These are phyloP conservation scores for Hanseniaspora guilliermondii DNA, from an alignment of 805 yeast species.

Conservation along the genomic window DNA sequence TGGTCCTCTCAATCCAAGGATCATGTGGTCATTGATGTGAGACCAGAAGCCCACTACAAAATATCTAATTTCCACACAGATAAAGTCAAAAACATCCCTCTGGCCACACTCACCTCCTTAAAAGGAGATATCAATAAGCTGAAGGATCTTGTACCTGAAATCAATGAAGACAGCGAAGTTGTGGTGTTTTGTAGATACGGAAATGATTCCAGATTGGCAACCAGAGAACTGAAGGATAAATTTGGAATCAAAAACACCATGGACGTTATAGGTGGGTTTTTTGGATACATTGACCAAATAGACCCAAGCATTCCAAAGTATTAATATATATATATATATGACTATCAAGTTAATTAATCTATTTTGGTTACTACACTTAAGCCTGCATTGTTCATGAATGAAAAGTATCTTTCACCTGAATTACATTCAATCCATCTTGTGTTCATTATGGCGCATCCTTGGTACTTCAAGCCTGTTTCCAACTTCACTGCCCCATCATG, in stretches of 20 bases:
- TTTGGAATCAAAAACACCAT: conserved; percentile 38
- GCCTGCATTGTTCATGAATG: conserved; percentile 27
- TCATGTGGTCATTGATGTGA: conserved; percentile 53
- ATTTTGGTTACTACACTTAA: conserved; percentile 23
- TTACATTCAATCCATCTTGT: conserved; percentile 22
- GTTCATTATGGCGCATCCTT: conserved; percentile 37
- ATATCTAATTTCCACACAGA: conserved; percentile 45
- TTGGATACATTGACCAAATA: conserved; percentile 49
- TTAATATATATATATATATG: conserved; percentile 25
- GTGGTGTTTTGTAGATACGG: conserved; percentile 76
- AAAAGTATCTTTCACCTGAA: conserved; percentile 13
- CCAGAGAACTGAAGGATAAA: conserved; percentile 39
- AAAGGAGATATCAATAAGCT: conserved; percentile 23
- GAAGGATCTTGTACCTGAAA: conserved; percentile 20
- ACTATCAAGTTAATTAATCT: too few relatives aligned
- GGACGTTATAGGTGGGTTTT: conserved; percentile 71
- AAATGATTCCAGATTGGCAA: conserved; percentile 78
- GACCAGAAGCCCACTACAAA: conserved; percentile 64
- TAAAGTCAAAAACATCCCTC: conserved; percentile 48
- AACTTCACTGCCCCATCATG: conserved; percentile 20
- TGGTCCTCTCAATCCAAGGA: conserved; percentile 15
- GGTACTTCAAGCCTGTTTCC: conserved; percentile 41
- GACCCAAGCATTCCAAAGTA: conserved; percentile 56
- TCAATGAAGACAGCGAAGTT: conserved; percentile 26
- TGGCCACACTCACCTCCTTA: conserved; percentile 33